phyloP scores from a whole-genome alignment of 1,284 basidiomycete genomes.

The Ceratobasidium sp. region DNA sequence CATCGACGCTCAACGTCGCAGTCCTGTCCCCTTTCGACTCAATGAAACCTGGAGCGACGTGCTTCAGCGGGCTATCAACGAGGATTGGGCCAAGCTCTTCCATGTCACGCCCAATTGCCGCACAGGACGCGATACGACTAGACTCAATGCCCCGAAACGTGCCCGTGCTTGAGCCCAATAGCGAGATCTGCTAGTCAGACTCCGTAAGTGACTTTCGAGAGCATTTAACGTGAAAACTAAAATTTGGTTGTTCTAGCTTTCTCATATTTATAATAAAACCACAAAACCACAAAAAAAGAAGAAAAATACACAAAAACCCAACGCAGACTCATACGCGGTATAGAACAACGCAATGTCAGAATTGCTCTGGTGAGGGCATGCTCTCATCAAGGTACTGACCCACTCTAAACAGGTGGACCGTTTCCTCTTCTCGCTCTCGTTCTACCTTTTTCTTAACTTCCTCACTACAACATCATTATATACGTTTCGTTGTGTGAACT shows the following conservation, averaged over 20 bases:
- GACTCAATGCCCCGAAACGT: too few species aligned
- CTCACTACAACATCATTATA: too few species aligned
- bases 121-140: background rate
- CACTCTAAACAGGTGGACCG: too few species aligned
- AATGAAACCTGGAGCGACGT: background rate
- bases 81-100: constrained; percentile 25
- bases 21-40: background rate
- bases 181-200: background rate
- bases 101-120: constrained; percentile 1
- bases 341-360: too few species aligned
- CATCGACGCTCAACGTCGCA: background rate
- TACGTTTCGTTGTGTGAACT: too few species aligned
- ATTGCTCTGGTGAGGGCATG: too few species aligned
- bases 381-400: too few species aligned
- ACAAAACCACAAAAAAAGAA: constrained; percentile 10
- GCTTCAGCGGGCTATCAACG: constrained; percentile 20
- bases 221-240: background rate
- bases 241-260: background rate
- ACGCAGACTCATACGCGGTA: too few species aligned
- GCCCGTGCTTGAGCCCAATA: background rate
- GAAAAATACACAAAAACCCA: background rate
- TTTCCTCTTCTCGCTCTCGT: too few species aligned
- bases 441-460: too few species aligned
- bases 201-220: background rate
- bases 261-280: background rate